phyloP scores from a whole-genome alignment of 2,329 filamentous ascomycete species.

The Venturia carpophila region DNA sequence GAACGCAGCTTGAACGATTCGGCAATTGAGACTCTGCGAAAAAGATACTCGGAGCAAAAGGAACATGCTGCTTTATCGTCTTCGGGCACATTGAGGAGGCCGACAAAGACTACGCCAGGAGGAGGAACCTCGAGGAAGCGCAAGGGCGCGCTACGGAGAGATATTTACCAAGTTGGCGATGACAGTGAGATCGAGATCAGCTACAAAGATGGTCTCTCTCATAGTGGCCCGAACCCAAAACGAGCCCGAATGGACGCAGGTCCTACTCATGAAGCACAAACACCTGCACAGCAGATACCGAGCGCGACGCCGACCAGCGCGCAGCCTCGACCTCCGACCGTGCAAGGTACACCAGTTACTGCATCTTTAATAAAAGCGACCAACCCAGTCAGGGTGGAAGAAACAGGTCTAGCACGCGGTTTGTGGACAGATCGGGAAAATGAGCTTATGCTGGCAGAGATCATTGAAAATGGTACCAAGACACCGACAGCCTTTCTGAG shows the following conservation, averaged over 20 bases:
- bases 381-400: not conserved
- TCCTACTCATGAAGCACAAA: not conserved
- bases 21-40: not conserved
- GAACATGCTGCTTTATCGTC: not conserved
- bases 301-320: not conserved
- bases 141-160: not conserved
- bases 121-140: not conserved
- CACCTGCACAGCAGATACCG: not conserved
- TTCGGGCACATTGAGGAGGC: not conserved
- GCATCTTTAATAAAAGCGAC: not conserved
- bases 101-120: not conserved
- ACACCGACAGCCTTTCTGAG: not conserved
- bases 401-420: not conserved
- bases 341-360: not conserved
- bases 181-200: not conserved
- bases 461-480: not conserved
- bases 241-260: slow-evolving; percentile 2
- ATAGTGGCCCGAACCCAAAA: not conserved
- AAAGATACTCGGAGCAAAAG: not conserved
- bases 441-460: slow-evolving; percentile 6
- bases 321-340: not conserved
- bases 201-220: not conserved
- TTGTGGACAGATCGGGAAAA: slow-evolving; percentile 10
- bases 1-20: not conserved
- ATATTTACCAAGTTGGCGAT: not conserved